Conservation (phyloP, 345 rosid species). For the Camelina neglecta region DNA sequence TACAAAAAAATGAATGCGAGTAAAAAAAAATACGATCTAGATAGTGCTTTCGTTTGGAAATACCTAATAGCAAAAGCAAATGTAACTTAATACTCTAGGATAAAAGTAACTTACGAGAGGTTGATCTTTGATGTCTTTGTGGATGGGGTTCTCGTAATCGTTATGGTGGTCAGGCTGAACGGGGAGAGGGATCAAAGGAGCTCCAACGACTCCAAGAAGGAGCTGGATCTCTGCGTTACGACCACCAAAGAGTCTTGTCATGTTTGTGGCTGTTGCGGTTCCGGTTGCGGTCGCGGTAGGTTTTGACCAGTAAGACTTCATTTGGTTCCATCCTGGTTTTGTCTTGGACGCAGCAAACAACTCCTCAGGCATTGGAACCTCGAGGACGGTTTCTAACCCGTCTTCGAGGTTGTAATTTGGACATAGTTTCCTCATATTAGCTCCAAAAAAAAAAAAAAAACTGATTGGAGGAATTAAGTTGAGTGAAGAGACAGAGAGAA, state of each 20-base stretch:
- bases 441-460: background rate
- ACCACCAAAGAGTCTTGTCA: conserved; percentile 59
- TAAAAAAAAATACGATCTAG: background rate
- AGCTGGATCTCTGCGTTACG: conserved; percentile 81
- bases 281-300: conserved; percentile 40
- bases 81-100: background rate
- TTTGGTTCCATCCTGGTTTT: conserved; percentile 67
- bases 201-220: conserved; percentile 91
- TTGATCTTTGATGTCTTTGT: conserved; percentile 55
- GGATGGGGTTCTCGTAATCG: conserved; percentile 46
- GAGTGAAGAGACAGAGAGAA: conserved; percentile 37
- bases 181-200: conserved; percentile 93
- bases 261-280: conserved; percentile 44
- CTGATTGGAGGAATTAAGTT: conserved; percentile 2
- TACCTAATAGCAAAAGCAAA: background rate
- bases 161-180: conserved; percentile 47
- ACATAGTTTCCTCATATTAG: conserved; percentile 87
- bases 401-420: conserved; percentile 85
- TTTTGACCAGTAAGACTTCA: conserved; percentile 83
- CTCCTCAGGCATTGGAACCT: conserved; percentile 97
- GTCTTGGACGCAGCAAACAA: conserved; percentile 55
- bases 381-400: conserved; percentile 93
- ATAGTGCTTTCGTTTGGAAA: too few relatives aligned
- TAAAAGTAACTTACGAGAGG: conserved; percentile 60
- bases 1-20: background rate